phyloP scores from a whole-genome alignment of 1,284 basidiomycete genomes.

The Trichosporon asahii region DNA sequence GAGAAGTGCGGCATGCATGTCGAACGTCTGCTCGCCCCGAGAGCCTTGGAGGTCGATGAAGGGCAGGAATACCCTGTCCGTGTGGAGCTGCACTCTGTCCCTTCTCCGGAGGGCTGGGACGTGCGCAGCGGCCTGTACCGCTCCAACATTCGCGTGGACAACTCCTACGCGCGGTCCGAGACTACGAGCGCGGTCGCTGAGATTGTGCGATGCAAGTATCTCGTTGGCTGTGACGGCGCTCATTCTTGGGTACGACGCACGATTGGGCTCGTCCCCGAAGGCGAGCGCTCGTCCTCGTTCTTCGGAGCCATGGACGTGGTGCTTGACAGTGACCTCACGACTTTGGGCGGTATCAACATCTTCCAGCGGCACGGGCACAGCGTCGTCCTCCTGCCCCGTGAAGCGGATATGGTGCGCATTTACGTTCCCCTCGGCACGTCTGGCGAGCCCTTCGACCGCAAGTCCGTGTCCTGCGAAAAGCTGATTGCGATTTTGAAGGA shows the following conservation, averaged over 20 bases:
- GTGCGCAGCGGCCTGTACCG: not conserved
- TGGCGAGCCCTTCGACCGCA: constrained; percentile 35
- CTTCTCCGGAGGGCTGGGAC: not conserved
- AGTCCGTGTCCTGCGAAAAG: constrained; percentile 53
- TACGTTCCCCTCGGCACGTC: constrained; percentile 25
- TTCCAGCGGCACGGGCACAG: constrained; percentile 36
- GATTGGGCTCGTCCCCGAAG: not conserved
- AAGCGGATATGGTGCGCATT: constrained; percentile 32
- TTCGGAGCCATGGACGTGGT: not conserved
- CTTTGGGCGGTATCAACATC: constrained; percentile 33
- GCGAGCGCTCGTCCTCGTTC: not conserved
- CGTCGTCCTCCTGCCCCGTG: constrained; percentile 41
- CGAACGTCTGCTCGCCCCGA: constrained; percentile 17
- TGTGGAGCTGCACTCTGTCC: constrained; percentile 26
- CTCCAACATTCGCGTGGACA: not conserved
- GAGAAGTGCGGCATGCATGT: constrained; percentile 14
- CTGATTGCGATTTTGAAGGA: constrained; percentile 62
- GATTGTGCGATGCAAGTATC: not conserved
- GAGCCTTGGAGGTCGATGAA: constrained; percentile 19
- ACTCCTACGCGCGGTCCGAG: not conserved
- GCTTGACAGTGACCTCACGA: constrained; percentile 23
- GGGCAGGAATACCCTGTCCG: constrained; percentile 29
- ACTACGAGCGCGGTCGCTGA: not conserved
- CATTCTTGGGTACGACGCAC: constrained; percentile 16
- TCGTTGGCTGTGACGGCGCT: constrained; percentile 15